Conservation (phyloP, 768 basidiomycete genomes). For the Trametes cingulata region DNA sequence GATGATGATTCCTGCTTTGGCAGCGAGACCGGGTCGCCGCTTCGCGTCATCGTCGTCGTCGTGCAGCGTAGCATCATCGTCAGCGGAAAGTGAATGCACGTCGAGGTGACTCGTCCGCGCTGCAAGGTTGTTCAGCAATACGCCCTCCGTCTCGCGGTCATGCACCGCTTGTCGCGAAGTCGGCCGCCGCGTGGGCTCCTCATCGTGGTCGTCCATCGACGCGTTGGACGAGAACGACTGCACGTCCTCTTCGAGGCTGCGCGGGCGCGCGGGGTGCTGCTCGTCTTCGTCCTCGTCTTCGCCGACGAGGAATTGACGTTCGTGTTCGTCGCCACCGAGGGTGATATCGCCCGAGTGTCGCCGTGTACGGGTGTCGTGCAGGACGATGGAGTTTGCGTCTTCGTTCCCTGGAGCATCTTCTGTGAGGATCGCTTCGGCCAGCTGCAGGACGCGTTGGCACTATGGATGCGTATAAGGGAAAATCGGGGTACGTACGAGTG, state of each 20-base stretch:
- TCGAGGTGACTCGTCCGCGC: conserved; percentile 53
- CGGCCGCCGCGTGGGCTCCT: conserved; percentile 4
- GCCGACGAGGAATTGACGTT: conserved; percentile 32
- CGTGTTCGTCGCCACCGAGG: conserved; percentile 26
- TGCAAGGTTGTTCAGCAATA: conserved; percentile 42
- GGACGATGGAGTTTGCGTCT: conserved; percentile 39
- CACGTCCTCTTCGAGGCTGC: conserved; percentile 28
- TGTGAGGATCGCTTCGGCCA: conserved; percentile 83
- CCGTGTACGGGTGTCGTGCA: conserved; percentile 41
- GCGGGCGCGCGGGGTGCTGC: neutral
- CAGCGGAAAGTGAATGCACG: conserved; percentile 31
- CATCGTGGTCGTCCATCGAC: conserved; percentile 25
- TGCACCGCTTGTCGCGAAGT: neutral
- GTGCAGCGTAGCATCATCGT: conserved; percentile 11
- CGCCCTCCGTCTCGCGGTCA: conserved; percentile 5
- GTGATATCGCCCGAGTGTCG: conserved; percentile 8
- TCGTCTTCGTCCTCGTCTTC: conserved; percentile 31
- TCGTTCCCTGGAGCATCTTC: conserved; percentile 41
- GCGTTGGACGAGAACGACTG: conserved; percentile 31
- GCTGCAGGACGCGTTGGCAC: conserved; percentile 28
- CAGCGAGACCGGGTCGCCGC: conserved; percentile 49
- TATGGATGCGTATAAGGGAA: neutral
- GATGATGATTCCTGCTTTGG: conserved; percentile 87
- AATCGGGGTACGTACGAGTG: conserved; percentile 57
- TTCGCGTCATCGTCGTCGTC: conserved; percentile 26